Base-by-base conservation (phyloP, 2,329 filamentous ascomycete genomes). In the Intubia oerlemansii region DNA sequence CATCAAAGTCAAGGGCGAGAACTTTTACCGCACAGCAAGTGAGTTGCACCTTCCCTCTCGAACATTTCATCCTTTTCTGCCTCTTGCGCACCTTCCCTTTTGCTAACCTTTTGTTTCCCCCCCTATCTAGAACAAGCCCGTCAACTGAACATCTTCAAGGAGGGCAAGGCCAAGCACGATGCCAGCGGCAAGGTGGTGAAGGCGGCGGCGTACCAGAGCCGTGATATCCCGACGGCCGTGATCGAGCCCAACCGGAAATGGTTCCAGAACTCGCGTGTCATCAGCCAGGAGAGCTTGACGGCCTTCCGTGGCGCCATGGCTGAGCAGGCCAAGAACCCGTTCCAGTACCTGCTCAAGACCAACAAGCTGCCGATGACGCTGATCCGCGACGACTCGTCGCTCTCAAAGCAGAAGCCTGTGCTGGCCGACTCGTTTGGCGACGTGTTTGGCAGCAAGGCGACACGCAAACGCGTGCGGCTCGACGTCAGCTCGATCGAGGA, bases 351-450 rank as follows among this genome's bases (percentile, higher is more conserved):
- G n/a, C 61, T 98, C 38, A 93, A 93, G 58, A 77, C 78, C 40
- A 95, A 95, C 53, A 95, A 95, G 57, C 63, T 98, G 27, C 88
- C 88, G 23, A 85, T 98, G 81, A 85, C 72, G 40, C 56, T 98
- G 48, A 91, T 98, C 45, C 66, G 71, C 36, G 85, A 95, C 44
- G 63, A 71, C 26, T 66, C 73, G 41, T 32, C 34, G 10, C 8
- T 31, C n/a, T 17, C 27, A 33, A 90, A 92, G 55, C 71, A 92
- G 48, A 85, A 30, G 20, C 31, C 38, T 7, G 31, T 29, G 5
- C 27, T 39, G 14, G 28, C 32, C 19, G 38, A 39, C 19, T 37
- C 84, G 0, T 98, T 91, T 45, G 58, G 67, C 11, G 77, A 88
- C 34, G 84, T 84, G 0, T 98, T 98, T 42, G 88, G 88, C 0